A percentile compares a stretch with the other conserved stretches of the same genome.
Conservation (phyloP, 148 eudicot species). For the Chenopodium quinoa region DNA sequence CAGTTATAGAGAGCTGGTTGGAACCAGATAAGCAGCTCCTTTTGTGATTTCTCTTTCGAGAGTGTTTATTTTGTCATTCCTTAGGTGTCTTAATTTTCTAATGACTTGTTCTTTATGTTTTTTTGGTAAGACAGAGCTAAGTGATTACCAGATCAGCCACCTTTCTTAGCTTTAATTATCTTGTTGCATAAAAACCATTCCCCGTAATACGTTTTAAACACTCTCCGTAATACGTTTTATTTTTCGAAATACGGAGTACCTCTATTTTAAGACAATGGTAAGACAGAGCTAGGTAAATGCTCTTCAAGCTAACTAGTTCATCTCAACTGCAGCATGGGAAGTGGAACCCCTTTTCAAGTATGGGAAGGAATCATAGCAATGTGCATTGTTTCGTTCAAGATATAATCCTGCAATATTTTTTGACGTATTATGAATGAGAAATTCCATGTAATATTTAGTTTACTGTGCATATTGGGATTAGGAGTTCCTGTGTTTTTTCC, state of each 20-base stretch:
- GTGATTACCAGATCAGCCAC: slow-evolving; percentile 14
- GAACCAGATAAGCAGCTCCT: slow-evolving; percentile 13
- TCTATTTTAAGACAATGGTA: no score
- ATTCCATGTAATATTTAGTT: background rate
- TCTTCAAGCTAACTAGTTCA: background rate
- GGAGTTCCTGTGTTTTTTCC: background rate
- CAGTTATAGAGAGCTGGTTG: slow-evolving; percentile 4
- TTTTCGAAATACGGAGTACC: no score
- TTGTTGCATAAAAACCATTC: background rate
- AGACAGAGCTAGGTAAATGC: no score
- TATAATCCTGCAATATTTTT: background rate
- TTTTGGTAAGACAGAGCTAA: background rate
- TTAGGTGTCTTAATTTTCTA: background rate
- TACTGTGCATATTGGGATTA: background rate
- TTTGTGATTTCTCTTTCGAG: slow-evolving; percentile 1
- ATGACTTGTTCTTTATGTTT: background rate
- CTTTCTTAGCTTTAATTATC: background rate
- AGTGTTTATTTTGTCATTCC: background rate
- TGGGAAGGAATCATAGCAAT: background rate
- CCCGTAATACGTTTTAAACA: no score
- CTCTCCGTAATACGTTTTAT: no score
- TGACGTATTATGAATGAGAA: background rate
- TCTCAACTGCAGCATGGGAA: background rate
- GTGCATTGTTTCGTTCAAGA: background rate
- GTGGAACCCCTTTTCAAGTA: background rate